Percentiles rank a stretch among this genome's conserved stretches.
phyloP scores from a whole-genome alignment of 2,329 filamentous ascomycete genomes.

The Neofusicoccum ribis region DNA sequence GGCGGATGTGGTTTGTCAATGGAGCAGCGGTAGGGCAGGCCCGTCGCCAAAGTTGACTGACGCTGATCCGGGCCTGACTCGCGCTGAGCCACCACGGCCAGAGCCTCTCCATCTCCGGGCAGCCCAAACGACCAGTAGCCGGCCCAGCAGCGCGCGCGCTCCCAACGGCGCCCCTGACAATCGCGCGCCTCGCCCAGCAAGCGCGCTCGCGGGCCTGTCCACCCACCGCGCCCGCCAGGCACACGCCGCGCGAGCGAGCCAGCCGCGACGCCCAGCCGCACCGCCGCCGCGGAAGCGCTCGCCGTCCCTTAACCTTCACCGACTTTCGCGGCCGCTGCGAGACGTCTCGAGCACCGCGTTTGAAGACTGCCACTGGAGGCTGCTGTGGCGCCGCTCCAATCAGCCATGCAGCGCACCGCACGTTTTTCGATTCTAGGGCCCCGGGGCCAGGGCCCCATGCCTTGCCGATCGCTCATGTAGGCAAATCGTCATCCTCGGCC shows the following conservation, averaged over 20 bases:
- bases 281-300: not conserved
- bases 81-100: not conserved
- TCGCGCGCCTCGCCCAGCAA: not conserved
- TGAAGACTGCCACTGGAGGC: not conserved
- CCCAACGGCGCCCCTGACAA: not conserved
- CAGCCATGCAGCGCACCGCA: not conserved
- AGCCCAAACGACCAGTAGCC: too few relatives aligned
- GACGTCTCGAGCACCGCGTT: not conserved
- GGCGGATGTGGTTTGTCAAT: not conserved
- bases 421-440: not conserved
- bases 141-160: not conserved
- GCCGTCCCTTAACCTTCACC: not conserved
- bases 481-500: not conserved
- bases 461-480: not conserved
- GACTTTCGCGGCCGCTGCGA: not conserved
- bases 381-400: conserved; percentile 3
- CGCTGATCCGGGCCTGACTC: conserved; percentile 4
- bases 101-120: not conserved
- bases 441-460: conserved; percentile 3
- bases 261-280: not conserved
- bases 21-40: not conserved
- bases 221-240: not conserved
- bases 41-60: not conserved
- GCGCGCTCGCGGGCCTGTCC: too few relatives aligned
- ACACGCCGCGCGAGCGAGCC: not conserved